These are phyloP conservation scores for Bruguiera hainesii DNA, from an alignment of 441 rosid genomes.

Conservation along the genomic window DNA sequence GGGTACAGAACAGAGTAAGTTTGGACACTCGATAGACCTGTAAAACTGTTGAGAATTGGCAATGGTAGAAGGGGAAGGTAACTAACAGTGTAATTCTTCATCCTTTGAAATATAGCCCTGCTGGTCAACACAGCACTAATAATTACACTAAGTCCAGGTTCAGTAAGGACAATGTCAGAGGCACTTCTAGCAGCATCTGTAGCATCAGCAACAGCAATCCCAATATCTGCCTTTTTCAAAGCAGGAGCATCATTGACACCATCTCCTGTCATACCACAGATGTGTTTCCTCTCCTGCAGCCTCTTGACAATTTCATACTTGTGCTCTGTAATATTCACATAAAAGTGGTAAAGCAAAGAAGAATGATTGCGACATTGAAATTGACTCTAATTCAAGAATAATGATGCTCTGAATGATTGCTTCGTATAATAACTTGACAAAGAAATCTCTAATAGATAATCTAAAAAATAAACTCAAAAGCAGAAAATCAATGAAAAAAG, in stretches of 20 bases:
- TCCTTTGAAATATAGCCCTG: conserved; percentile 91
- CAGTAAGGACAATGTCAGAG: conserved; percentile 89
- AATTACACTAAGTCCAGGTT: conserved; percentile 86
- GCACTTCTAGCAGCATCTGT: conserved; percentile 93
- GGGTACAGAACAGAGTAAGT: background rate
- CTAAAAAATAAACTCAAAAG: background rate
- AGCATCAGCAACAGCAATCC: conserved; percentile 90
- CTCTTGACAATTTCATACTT: conserved; percentile 81
- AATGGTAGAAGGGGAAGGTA: conserved; percentile 4
- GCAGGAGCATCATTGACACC: conserved; percentile 97
- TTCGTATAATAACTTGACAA: background rate
- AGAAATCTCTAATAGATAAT: background rate
- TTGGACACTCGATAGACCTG: background rate
- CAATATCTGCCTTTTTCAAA: conserved; percentile 85
- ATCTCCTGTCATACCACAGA: conserved; percentile 97
- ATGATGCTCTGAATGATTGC: background rate
- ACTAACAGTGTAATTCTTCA: conserved; percentile 92
- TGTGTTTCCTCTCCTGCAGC: conserved; percentile 80
- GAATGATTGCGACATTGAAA: background rate
- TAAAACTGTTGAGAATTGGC: background rate
- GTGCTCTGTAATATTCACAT: conserved; percentile 43
- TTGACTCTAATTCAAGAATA: background rate
- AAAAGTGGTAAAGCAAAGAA: background rate
- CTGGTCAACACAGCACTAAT: conserved; percentile 91
- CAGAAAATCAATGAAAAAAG: background rate